Evolutionary conservation across 352 stramenopile species (phyloP).

Genomic region (Pythium phragmitis): DNA sequence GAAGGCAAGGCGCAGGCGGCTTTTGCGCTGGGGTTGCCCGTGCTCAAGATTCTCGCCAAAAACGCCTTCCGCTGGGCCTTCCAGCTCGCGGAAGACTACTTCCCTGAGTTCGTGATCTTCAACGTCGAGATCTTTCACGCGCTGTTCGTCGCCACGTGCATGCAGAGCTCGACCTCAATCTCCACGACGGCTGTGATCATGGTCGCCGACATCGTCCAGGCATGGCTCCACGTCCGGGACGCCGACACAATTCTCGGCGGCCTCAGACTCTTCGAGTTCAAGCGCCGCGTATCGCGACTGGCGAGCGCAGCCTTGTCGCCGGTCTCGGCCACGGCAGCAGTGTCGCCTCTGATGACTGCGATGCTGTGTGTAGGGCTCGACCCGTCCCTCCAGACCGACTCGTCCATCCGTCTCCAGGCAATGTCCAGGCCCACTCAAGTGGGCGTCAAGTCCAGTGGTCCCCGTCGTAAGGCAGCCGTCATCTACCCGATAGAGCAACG

Average conservation of each 20-base stretch:
- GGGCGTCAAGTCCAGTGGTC: neutral
- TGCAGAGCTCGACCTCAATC: slow-evolving; percentile 18
- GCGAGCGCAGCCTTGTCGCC: neutral
- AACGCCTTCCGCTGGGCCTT: slow-evolving; percentile 29
- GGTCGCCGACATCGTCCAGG: slow-evolving; percentile 10
- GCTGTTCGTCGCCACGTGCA: slow-evolving; percentile 23
- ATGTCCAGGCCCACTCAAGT: neutral
- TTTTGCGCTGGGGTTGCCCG: slow-evolving; percentile 29
- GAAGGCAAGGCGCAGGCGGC: slow-evolving; percentile 7
- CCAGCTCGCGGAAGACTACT: slow-evolving; percentile 24
- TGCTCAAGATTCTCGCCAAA: slow-evolving; percentile 47
- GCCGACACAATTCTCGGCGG: neutral
- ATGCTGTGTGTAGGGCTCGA: slow-evolving; percentile 9
- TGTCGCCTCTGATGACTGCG: neutral
- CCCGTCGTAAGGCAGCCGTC: neutral
- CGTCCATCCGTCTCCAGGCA: slow-evolving; percentile 2
- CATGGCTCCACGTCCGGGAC: slow-evolving; percentile 1
- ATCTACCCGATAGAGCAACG: neutral
- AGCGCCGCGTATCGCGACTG: neutral
- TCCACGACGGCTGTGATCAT: slow-evolving; percentile 14
- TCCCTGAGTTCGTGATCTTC: slow-evolving; percentile 26
- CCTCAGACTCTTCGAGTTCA: slow-evolving; percentile 1
- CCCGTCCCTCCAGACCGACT: neutral
- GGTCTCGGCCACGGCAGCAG: neutral
- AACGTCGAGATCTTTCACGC: slow-evolving; percentile 30